Base-by-base conservation (phyloP, 495 filamentous ascomycete genomes). In the Hypoxylon lienhwacheense region DNA sequence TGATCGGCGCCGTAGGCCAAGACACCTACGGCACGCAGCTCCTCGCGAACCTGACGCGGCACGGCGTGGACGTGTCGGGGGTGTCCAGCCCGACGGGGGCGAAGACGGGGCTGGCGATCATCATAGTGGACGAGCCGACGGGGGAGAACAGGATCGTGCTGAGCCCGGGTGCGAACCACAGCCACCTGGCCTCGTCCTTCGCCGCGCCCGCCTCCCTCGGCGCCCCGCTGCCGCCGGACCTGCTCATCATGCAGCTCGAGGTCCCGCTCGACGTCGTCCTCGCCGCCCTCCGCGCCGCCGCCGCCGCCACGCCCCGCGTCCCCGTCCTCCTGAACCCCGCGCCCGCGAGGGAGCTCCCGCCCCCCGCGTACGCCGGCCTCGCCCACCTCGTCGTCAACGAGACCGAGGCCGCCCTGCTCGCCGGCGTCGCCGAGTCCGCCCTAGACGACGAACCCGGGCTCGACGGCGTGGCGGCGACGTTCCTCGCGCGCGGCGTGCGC, bases 81-180 rank as follows among this genome's bases (percentile, higher is more conserved):
- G 77, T 95, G 0, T 39, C 55, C 7, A 67, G 77, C 0, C 53
- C 78, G 8, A 55, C 66, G 3, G 79, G 74, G 2, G 63, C 73
- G 55, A 83, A 82, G 61, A 95, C 89, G 0, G 93, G 93, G 5
- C 78, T 90, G 2, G 89, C 91, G 11, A 77, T 90, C 17, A 88
- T 96, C 28, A 80, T 95, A n/a, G 91, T 96, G 49, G 85, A 87
- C 44, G 77, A 81, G 39, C 80, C 78, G 7, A 82, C 79, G 5
- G 90, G 90, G 0, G 84, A 96, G 76, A 97, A 97, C 66, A 75
- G 91, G 21, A 97, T 97, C 60, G 66, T 97, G 33, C 75, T 97
- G 28, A 78, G 76, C 4, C 86, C 88, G 0, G 88, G 87, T 24
- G 92, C 92, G 3, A 98, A 97, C 67, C 80, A 82, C 53, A 68